Base-by-base conservation (phyloP, 768 basidiomycete species). In the Leccinum incarnatum region DNA sequence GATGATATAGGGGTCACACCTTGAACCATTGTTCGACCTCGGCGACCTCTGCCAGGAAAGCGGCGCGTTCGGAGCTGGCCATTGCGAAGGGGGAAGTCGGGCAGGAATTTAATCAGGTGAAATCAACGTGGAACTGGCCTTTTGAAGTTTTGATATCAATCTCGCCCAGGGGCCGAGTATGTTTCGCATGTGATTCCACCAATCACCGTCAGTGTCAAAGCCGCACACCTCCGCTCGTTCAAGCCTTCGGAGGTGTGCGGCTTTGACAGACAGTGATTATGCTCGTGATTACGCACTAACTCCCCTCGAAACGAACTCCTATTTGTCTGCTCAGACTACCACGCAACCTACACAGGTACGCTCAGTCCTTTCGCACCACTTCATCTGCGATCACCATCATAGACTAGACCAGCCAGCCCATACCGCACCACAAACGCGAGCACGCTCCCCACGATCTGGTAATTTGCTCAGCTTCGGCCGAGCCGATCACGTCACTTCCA, bases 1-100 rank as follows among this genome's bases (percentile, higher is more conserved):
- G 7, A 14, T 21, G 48, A 27, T 23, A 64, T 47, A 67, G 67
- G 68, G 64, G 67, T 1, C 78, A 53, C 64, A 93, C 95, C 86
- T 92, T 91, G 86, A 90, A 97, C 92, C 95, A 98, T 57, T 83
- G 77, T 76, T 97, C 89, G 64, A 97, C 88, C 65, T 89, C 76
- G 29, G 85, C 85, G 57, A 97, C 91, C 74, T 99, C 92, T 36
- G 84, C 79, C 45, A 84, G 81, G 75, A 96, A 96, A 56, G 76
- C 78, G 51, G 81, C 78, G 74, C 82, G 81, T 76, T 92, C 89
- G 72, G 74, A 73, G 66, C 49, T 65, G 12, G 84, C 76, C 88
- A 90, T 90, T 62, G 54, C 75, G 56, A 27, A 56, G 50, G 29
- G 32, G 63, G 55, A 54, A 53, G 15, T 45, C 8, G 36, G 21